Percentiles rank a stretch among this genome's conserved stretches.
These are phyloP conservation scores for Trichoderma atrobrunneum DNA, from an alignment of 2,329 filamentous ascomycete species.

Conservation along the genomic window DNA sequence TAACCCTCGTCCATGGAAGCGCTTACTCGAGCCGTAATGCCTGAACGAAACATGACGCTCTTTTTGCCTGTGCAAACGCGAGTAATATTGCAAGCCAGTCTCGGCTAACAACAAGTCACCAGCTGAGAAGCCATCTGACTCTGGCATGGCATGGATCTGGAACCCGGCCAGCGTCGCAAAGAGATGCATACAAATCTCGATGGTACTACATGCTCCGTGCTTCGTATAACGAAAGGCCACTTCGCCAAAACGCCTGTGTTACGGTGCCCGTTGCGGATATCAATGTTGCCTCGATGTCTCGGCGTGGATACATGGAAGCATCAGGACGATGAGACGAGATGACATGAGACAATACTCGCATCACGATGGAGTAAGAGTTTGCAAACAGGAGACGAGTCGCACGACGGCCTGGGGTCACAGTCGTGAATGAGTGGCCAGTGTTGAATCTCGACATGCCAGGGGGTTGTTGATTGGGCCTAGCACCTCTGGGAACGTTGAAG, in stretches of 20 bases:
- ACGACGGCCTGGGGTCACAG: neutral
- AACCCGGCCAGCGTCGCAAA: neutral
- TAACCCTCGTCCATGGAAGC: slow-evolving; percentile 5
- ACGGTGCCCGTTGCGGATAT: neutral
- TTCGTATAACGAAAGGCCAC: neutral
- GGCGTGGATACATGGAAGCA: neutral
- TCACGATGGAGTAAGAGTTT: neutral
- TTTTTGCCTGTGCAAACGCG: neutral
- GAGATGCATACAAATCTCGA: neutral
- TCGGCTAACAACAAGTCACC: neutral
- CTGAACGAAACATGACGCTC: neutral
- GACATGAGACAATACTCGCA: slow-evolving; percentile 2
- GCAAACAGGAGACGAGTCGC: neutral
- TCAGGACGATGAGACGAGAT: neutral
- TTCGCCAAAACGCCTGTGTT: neutral
- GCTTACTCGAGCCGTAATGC: neutral
- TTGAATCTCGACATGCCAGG: neutral
- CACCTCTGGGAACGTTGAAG: slow-evolving; percentile 10
- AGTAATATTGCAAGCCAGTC: neutral
- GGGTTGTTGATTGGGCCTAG: neutral
- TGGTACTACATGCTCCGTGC: neutral
- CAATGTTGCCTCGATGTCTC: slow-evolving; percentile 3
- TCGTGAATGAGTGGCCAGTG: neutral
- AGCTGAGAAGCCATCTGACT: neutral
- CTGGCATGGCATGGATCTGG: neutral